Evolutionary conservation across 352 stramenopile species (phyloP).

Genomic region (Phytophthora lateralis): DNA sequence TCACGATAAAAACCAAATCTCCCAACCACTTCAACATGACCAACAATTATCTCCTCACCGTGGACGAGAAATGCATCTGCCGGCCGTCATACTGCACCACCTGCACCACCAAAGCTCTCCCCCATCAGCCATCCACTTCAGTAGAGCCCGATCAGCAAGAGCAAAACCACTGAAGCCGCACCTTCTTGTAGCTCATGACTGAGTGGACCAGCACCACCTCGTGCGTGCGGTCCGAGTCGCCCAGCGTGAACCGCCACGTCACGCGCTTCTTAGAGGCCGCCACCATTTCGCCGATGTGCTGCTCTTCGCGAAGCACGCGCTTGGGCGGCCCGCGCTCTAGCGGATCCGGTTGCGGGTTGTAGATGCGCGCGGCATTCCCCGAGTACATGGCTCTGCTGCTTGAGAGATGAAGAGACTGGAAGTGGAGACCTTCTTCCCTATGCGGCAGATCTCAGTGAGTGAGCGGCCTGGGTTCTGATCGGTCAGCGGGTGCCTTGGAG

Average conservation of each 20-base stretch:
- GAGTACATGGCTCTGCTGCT: slow-evolving; percentile 57
- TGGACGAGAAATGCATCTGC: slow-evolving; percentile 84
- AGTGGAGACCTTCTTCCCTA: slow-evolving; percentile 9
- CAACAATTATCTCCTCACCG: slow-evolving; percentile 38
- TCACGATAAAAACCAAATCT: slow-evolving; percentile 8
- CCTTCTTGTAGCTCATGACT: slow-evolving; percentile 89
- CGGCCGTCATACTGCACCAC: slow-evolving; percentile 79
- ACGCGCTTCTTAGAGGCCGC: slow-evolving; percentile 86
- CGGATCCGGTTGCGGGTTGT: slow-evolving; percentile 73
- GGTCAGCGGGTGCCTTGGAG: neutral
- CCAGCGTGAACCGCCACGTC: slow-evolving; percentile 83
- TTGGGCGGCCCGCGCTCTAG: slow-evolving; percentile 72
- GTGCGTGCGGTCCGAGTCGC: slow-evolving; percentile 72
- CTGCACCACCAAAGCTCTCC: slow-evolving; percentile 27
- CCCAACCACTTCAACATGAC: slow-evolving; percentile 10
- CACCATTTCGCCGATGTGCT: slow-evolving; percentile 81
- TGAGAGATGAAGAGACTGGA: neutral
- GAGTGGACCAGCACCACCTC: slow-evolving; percentile 84
- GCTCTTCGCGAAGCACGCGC: slow-evolving; percentile 73
- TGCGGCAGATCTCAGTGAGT: slow-evolving; percentile 16
- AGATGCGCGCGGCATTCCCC: slow-evolving; percentile 58
- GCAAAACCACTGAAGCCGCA: slow-evolving; percentile 17
- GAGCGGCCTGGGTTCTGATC: slow-evolving; percentile 16
- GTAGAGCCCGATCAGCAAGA: neutral
- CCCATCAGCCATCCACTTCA: slow-evolving; percentile 11